Conservation (phyloP, 1,139 yeast species). For the Yarrowia galli region DNA sequence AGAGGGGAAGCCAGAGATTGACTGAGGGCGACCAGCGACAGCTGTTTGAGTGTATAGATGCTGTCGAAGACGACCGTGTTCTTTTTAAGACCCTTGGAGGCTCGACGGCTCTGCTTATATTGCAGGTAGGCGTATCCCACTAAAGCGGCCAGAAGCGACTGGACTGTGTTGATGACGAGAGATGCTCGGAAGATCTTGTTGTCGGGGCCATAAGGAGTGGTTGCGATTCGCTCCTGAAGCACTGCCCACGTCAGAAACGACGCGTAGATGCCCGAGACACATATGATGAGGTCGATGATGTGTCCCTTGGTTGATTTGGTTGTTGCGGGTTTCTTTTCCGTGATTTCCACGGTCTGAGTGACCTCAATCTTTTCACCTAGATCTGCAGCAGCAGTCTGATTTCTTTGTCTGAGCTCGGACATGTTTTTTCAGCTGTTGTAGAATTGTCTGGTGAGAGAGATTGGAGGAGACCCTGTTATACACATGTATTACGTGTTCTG, state of each 20-base stretch:
- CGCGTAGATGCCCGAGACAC: constrained; percentile 78
- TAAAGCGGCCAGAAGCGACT: constrained; percentile 72
- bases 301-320: constrained; percentile 24
- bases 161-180: constrained; percentile 73
- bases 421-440: not conserved
- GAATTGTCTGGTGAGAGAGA: not conserved
- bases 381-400: not conserved
- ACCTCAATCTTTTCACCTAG: not conserved
- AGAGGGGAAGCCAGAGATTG: constrained; percentile 84
- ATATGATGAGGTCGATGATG: constrained; percentile 54
- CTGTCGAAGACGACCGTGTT: constrained; percentile 42
- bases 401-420: constrained; percentile 20
- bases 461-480: not conserved
- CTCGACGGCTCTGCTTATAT: constrained; percentile 49
- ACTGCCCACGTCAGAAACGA: constrained; percentile 92
- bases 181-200: constrained; percentile 73
- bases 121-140: constrained; percentile 70
- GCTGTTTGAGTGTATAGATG: constrained; percentile 49
- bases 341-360: not conserved
- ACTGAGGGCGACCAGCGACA: constrained; percentile 72
- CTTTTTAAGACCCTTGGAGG: constrained; percentile 30
- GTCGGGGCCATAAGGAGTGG: constrained; percentile 74
- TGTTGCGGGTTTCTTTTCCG: not conserved
- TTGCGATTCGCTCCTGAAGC: constrained; percentile 84
- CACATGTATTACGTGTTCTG: constrained; percentile 16